Evolutionary conservation across 768 basidiomycete genomes (phyloP).

Genomic region (Hericium erinaceus): DNA sequence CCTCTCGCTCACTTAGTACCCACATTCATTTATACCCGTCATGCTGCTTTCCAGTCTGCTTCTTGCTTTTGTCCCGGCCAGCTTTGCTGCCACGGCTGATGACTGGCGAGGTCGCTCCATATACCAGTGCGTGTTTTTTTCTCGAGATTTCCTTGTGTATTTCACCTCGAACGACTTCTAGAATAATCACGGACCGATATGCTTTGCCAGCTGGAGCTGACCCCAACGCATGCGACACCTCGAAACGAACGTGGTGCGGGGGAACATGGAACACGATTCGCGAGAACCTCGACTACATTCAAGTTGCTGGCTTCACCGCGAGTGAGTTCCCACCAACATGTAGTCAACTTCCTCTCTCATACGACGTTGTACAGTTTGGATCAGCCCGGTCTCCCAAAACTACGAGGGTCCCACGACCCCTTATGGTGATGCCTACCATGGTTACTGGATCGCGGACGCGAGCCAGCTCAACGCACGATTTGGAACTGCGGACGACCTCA

Average conservation of each 20-base stretch:
- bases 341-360: neutral
- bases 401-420: conserved; percentile 59
- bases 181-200: conserved; percentile 69
- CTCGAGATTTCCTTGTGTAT: neutral
- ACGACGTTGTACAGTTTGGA: conserved; percentile 51
- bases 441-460: conserved; percentile 74
- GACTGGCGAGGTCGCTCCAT: conserved; percentile 72
- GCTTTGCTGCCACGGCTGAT: conserved; percentile 53
- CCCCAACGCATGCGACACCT: conserved; percentile 45
- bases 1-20: no score
- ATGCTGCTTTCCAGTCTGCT: neutral
- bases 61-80: conserved; percentile 22
- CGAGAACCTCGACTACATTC: conserved; percentile 78
- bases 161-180: conserved; percentile 15
- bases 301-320: conserved; percentile 75
- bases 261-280: conserved; percentile 75
- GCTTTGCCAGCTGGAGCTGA: conserved; percentile 52
- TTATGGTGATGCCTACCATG: conserved; percentile 81
- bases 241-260: conserved; percentile 68
- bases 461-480: conserved; percentile 59
- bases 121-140: conserved; percentile 49
- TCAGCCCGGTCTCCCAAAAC: conserved; percentile 74
- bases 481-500: conserved; percentile 66
- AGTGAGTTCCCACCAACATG: conserved; percentile 26
- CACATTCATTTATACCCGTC: no score